Evolutionary conservation across 2,329 filamentous ascomycete species (phyloP), one percentile per base, ranked within the genome.

Genomic region (Trichoderma aggressivum): DNA sequence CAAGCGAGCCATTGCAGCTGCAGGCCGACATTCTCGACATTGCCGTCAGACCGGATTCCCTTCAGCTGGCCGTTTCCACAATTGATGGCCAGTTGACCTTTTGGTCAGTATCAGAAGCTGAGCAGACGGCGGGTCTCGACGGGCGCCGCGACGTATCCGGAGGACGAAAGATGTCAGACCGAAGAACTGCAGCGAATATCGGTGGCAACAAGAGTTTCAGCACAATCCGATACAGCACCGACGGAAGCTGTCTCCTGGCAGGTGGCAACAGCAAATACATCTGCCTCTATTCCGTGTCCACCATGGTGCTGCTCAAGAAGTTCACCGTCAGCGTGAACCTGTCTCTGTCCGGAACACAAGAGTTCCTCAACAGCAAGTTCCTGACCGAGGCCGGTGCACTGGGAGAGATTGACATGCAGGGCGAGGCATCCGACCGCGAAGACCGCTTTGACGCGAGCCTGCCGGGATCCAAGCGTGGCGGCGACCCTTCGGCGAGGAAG

Each of bases 191-290:
- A 3, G 96, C 96, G 59, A 98, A 97, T 77, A 91, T 92, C 3
- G 88, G 94, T 1, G 94, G 94, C 47, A 97, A 93, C 55, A 99
- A 99, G 80, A 92, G 90, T 74, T 99, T 97, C 83, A 91, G 88
- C 77, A 92, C 92, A 7, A 92, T 99, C 74, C 89, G 89, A 68
- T 99, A 98, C 83, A 97, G 94, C 79, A 92, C 93, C 1, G 96
- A 99, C 78, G 96, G 96, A 14, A 92, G 90, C 73, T 98, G 96
- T 76, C 86, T 99, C 12, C 85, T 99, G 53, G 96, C 95, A 1
- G 94, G 90, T 61, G 96, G 96, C 36, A 97, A 96, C 85, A 98
- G 94, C 90, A 99, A 99, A 83, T 98, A 97, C 81, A 98, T 99
- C 66, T 98, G 96, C 79, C 82, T 99, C 71, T 99, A 99, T 82